Evolutionary conservation across 192 early-diverging fungal species (phyloP).

Genomic region (Ambispora gerdemannii): DNA sequence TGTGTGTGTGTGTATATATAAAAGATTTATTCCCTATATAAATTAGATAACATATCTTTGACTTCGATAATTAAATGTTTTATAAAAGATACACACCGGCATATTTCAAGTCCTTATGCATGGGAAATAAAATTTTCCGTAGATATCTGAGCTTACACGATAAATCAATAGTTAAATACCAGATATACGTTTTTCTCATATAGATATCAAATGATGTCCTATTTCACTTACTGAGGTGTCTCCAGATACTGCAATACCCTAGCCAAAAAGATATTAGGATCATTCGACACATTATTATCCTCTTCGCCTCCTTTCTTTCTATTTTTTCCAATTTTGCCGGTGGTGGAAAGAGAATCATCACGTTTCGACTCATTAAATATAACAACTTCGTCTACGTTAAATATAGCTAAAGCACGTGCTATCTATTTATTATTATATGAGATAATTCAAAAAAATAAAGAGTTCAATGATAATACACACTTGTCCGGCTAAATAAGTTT

Average conservation of each 20-base stretch:
- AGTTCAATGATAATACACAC: conserved; percentile 31
- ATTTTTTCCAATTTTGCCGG: conserved; percentile 25
- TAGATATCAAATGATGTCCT: too few relatives aligned
- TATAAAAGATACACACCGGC: conserved; percentile 39
- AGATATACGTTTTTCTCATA: too few relatives aligned
- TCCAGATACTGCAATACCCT: conserved; percentile 66
- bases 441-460: neutral
- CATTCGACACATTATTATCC: conserved; percentile 38
- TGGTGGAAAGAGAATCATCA: neutral
- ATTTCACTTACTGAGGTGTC: conserved; percentile 57
- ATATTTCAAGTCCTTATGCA: conserved; percentile 61
- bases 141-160: conserved; percentile 44
- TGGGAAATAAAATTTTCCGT: conserved; percentile 63
- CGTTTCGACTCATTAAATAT: conserved; percentile 56
- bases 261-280: conserved; percentile 62
- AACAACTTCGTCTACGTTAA: conserved; percentile 66
- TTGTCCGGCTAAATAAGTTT: conserved; percentile 71
- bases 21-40: too few relatives aligned
- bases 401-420: conserved; percentile 53
- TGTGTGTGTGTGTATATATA: too few relatives aligned
- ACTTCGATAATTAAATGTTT: too few relatives aligned
- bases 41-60: too few relatives aligned
- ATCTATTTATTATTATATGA: conserved; percentile 37
- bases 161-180: neutral
- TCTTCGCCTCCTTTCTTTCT: conserved; percentile 43